Percentiles rank a stretch among this genome's conserved stretches.
Conservation (phyloP, 2,329 filamentous ascomycete genomes). For the Dothideomycetidae sp. region DNA sequence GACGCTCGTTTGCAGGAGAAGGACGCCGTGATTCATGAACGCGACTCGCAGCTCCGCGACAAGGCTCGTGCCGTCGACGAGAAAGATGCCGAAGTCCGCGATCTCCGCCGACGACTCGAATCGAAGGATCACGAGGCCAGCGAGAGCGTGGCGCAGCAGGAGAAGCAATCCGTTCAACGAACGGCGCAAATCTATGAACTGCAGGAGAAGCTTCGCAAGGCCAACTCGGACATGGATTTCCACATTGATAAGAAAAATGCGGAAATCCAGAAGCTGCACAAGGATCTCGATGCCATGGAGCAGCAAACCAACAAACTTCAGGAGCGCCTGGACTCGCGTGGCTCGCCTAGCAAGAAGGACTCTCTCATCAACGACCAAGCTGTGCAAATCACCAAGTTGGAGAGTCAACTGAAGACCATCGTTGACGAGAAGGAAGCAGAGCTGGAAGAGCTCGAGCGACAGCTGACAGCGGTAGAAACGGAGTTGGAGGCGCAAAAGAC, state of each 20-base stretch:
- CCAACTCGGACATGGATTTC: slow-evolving; percentile 23
- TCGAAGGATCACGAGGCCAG: slow-evolving; percentile 17
- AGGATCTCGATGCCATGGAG: slow-evolving; percentile 22
- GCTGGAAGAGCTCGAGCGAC: slow-evolving; percentile 22
- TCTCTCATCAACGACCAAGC: slow-evolving; percentile 23
- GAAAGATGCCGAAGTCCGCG: slow-evolving; percentile 53
- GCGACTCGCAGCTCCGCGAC: slow-evolving; percentile 61
- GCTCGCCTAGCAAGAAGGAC: slow-evolving; percentile 26
- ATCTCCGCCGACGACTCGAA: slow-evolving; percentile 21
- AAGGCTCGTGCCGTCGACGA: slow-evolving; percentile 61
- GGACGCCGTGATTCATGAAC: slow-evolving; percentile 45
- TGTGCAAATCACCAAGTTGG: slow-evolving; percentile 21
- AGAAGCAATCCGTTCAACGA: slow-evolving; percentile 42
- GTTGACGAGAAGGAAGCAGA: slow-evolving; percentile 25
- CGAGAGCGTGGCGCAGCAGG: slow-evolving; percentile 24
- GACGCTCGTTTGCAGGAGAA: slow-evolving; percentile 25
- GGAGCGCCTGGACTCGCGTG: slow-evolving; percentile 21
- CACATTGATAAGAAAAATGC: slow-evolving; percentile 30
- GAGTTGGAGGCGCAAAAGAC: slow-evolving; percentile 21
- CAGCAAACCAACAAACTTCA: slow-evolving; percentile 22
- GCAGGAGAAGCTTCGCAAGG: slow-evolving; percentile 35
- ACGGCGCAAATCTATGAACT: slow-evolving; percentile 33
- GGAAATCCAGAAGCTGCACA: slow-evolving; percentile 25
- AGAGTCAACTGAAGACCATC: slow-evolving; percentile 20
- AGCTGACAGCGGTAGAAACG: slow-evolving; percentile 20